Evolutionary conservation across 352 stramenopile species (phyloP).

Genomic region (Phytophthora lateralis): DNA sequence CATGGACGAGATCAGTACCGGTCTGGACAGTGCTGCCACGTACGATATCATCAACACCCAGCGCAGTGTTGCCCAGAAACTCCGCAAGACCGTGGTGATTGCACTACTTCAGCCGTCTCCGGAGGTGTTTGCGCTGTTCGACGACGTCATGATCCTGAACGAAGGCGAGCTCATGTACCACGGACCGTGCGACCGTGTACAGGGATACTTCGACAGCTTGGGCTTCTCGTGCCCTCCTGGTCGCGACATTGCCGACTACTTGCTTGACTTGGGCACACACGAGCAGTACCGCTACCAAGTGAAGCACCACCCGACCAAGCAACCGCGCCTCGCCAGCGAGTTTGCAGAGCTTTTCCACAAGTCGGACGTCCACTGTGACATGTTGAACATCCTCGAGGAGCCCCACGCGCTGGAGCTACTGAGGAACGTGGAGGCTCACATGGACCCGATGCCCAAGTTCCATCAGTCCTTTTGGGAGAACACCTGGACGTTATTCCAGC

Average conservation of each 20-base stretch:
- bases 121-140: conserved; percentile 90
- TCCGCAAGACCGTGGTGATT: conserved; percentile 59
- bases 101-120: conserved; percentile 87
- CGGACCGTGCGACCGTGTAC: conserved; percentile 27
- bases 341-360: background rate
- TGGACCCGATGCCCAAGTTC: background rate
- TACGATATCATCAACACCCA: conserved; percentile 66
- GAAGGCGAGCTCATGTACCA: conserved; percentile 87
- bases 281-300: background rate
- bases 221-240: conserved; percentile 35
- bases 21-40: conserved; percentile 58
- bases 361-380: background rate
- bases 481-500: conserved; percentile 9
- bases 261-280: conserved; percentile 16
- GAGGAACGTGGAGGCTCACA: background rate
- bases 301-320: background rate
- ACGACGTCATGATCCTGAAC: conserved; percentile 60
- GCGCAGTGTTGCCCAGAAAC: conserved; percentile 46
- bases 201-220: conserved; percentile 45
- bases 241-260: conserved; percentile 36
- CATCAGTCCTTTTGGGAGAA: background rate
- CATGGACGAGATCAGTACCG: conserved; percentile 80
- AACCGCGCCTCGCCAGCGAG: background rate
- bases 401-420: background rate
- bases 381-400: background rate